Conservation (phyloP, 2,329 filamentous ascomycete genomes). For the Tolypocladium tropicale region DNA sequence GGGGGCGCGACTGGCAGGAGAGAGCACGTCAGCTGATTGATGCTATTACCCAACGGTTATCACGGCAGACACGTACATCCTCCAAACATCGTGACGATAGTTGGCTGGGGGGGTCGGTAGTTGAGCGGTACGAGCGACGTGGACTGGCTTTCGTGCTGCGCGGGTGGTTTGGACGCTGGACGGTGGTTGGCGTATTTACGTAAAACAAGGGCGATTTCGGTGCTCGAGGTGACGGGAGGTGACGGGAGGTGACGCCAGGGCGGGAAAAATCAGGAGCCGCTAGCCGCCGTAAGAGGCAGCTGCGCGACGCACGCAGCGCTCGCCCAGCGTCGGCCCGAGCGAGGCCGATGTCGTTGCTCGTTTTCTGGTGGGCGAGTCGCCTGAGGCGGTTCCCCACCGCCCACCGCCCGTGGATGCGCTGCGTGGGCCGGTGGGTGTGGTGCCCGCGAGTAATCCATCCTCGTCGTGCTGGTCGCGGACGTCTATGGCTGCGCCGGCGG, state of each 20-base stretch:
- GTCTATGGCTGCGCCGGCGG: no score
- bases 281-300: slow-evolving; percentile 5
- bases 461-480: no score
- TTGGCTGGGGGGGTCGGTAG: background rate
- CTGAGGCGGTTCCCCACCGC: background rate
- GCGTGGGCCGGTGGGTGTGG: no score
- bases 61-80: slow-evolving; percentile 29
- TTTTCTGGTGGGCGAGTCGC: slow-evolving; percentile 2
- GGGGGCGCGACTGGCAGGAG: slow-evolving; percentile 50
- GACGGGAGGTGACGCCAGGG: background rate
- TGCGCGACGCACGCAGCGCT: background rate
- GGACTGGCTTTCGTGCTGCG: background rate
- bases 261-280: background rate
- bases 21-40: slow-evolving; percentile 10
- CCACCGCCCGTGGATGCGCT: no score
- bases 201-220: slow-evolving; percentile 11
- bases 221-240: background rate
- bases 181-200: slow-evolving; percentile 6
- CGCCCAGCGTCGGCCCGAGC: slow-evolving; percentile 10
- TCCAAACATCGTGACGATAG: slow-evolving; percentile 18
- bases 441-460: no score
- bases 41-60: slow-evolving; percentile 3
- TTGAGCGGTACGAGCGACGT: background rate
- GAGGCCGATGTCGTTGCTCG: slow-evolving; percentile 11
- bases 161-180: background rate